Evolutionary conservation across 345 rosid genomes (phyloP).

Genomic region (Fremontodendron californicum): DNA sequence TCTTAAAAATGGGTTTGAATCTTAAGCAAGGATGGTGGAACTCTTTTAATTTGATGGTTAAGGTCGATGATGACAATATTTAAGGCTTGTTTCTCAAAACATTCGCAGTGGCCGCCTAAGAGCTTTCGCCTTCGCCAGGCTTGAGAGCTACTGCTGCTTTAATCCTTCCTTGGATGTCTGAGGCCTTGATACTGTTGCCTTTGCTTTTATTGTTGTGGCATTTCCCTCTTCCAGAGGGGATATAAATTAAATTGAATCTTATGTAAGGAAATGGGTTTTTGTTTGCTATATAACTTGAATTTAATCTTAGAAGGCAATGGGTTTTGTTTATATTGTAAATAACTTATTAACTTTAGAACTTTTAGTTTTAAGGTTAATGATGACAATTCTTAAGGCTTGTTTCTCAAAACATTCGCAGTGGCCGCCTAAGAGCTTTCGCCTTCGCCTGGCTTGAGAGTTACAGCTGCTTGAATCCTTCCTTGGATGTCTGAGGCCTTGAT

Average conservation of each 20-base stretch:
- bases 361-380: conserved; percentile 9
- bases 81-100: conserved; percentile 58
- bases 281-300: not conserved
- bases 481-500: too few relatives aligned
- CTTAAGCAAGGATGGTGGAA: not conserved
- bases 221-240: not conserved
- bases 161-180: conserved; percentile 8
- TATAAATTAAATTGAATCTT: not conserved
- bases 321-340: not conserved
- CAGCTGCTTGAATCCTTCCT: too few relatives aligned
- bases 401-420: conserved; percentile 61
- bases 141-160: conserved; percentile 42
- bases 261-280: not conserved
- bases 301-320: not conserved
- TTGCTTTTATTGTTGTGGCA: not conserved
- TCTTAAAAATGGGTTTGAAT: not conserved
- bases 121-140: conserved; percentile 50
- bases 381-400: conserved; percentile 36
- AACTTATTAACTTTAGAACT: not conserved
- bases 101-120: conserved; percentile 61
- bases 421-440: conserved; percentile 53
- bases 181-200: not conserved
- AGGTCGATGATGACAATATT: not conserved
- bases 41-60: not conserved
- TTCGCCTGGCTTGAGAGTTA: too few relatives aligned